phyloP scores from a whole-genome alignment of 495 filamentous ascomycete genomes.

The Aspergillus cavernicola region DNA sequence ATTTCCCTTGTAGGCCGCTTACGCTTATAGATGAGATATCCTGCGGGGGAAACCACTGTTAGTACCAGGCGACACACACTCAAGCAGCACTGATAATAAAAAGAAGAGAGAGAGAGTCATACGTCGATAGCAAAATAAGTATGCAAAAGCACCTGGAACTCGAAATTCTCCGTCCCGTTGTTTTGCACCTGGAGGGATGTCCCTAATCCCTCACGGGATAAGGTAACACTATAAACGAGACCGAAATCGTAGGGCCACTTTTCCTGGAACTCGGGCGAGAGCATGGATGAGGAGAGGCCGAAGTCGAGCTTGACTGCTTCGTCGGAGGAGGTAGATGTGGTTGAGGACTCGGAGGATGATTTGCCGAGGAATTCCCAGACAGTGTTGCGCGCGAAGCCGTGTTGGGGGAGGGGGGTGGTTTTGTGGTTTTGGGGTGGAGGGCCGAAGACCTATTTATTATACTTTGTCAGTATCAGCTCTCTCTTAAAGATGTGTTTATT shows the following conservation, averaged over 20 bases:
- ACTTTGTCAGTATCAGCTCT: background rate
- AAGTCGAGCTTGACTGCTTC: constrained; percentile 88
- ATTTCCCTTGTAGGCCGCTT: constrained; percentile 64
- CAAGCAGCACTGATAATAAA: background rate
- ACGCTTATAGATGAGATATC: constrained; percentile 69
- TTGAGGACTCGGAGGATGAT: constrained; percentile 63
- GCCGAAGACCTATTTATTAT: constrained; percentile 71
- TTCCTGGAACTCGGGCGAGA: constrained; percentile 59
- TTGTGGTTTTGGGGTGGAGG: constrained; percentile 68
- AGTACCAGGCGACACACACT: too few relatives aligned
- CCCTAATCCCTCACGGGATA: constrained; percentile 67
- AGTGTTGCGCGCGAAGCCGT: constrained; percentile 91
- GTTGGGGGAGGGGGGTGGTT: constrained; percentile 76
- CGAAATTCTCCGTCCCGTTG: constrained; percentile 67
- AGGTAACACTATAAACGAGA: constrained; percentile 86
- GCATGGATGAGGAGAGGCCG: constrained; percentile 69
- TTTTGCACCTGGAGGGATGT: constrained; percentile 88
- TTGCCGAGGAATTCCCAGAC: constrained; percentile 62
- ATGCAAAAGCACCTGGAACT: constrained; percentile 90
- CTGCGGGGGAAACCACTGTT: constrained; percentile 32
- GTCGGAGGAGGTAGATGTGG: constrained; percentile 42
- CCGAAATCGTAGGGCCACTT: constrained; percentile 83
- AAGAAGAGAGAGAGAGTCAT: constrained; percentile 22
- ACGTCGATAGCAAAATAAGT: constrained; percentile 83
- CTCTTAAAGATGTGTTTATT: too few relatives aligned